Evolutionary conservation across 805 yeast species (phyloP).

Genomic region (Candida silvicultrix): DNA sequence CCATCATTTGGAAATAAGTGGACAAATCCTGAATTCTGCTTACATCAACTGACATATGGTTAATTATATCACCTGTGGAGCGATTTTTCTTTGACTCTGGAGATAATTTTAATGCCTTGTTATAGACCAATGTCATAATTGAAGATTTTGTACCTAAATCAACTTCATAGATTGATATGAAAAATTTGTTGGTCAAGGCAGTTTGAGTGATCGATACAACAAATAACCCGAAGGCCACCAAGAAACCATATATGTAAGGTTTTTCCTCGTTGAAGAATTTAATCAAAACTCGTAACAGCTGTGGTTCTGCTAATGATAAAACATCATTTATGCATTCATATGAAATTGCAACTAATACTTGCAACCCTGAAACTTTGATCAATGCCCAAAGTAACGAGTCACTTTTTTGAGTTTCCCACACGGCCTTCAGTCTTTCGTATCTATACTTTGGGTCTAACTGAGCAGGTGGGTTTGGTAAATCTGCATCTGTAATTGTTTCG

Average conservation of each 20-base stretch:
- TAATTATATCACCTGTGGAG: conserved; percentile 76
- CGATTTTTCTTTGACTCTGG: conserved; percentile 52
- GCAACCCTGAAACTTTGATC: conserved; percentile 64
- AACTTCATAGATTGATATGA: conserved; percentile 48
- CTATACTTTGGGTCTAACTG: conserved; percentile 52
- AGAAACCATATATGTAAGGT: conserved; percentile 39
- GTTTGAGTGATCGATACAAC: conserved; percentile 54
- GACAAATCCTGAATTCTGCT: conserved; percentile 53
- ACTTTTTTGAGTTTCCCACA: conserved; percentile 55
- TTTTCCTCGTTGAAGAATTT: conserved; percentile 44
- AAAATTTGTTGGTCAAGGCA: conserved; percentile 61
- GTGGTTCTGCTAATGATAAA: conserved; percentile 87
- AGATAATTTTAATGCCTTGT: conserved; percentile 65
- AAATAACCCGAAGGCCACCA: conserved; percentile 62
- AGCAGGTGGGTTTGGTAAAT: conserved; percentile 75
- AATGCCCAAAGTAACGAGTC: conserved; percentile 56
- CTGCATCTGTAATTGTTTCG: conserved; percentile 47
- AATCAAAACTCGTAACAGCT: conserved; percentile 62
- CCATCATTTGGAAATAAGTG: conserved; percentile 44
- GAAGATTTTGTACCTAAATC: conserved; percentile 64
- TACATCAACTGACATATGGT: conserved; percentile 74
- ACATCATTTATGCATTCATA: conserved; percentile 72
- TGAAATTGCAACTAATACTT: conserved; percentile 62
- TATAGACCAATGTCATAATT: conserved; percentile 59
- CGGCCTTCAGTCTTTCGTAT: conserved; percentile 39